Percentiles rank a stretch among this genome's conserved stretches.
These are phyloP conservation scores for Kwoniella sp. DNA, from an alignment of 768 basidiomycete genomes.

Conservation along the genomic window DNA sequence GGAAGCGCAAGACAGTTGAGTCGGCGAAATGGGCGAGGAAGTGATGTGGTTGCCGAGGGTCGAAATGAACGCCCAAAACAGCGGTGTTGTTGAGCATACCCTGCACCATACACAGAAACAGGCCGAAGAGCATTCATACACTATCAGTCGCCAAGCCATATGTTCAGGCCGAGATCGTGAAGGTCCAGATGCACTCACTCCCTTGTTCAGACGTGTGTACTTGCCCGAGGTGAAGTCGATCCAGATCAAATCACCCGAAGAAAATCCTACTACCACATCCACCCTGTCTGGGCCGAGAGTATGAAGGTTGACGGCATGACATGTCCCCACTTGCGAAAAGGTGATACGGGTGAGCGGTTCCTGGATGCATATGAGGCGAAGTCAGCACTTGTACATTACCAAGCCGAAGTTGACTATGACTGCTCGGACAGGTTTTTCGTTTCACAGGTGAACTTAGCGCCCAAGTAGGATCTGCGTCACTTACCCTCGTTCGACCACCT, in stretches of 20 bases:
- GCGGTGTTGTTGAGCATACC: slow-evolving; percentile 53
- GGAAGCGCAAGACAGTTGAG: slow-evolving; percentile 47
- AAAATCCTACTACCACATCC: slow-evolving; percentile 89
- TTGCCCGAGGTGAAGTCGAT: slow-evolving; percentile 64
- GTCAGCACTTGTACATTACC: too few relatives aligned
- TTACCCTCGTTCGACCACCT: slow-evolving; percentile 80
- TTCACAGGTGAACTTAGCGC: slow-evolving; percentile 19
- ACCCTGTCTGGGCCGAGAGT: slow-evolving; percentile 78
- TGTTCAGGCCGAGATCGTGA: too few relatives aligned
- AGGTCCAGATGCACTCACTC: slow-evolving; percentile 48
- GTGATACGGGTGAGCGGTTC: slow-evolving; percentile 83
- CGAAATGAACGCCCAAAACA: slow-evolving; percentile 43
- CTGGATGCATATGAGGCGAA: too few relatives aligned
- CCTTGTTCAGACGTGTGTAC: slow-evolving; percentile 56
- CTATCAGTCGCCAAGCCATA: too few relatives aligned
- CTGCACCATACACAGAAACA: too few relatives aligned
- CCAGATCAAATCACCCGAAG: slow-evolving; percentile 95
- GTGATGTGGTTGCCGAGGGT: slow-evolving; percentile 48
- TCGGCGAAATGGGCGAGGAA: slow-evolving; percentile 47
- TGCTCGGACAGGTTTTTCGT: too few relatives aligned
- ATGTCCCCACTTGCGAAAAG: slow-evolving; percentile 85
- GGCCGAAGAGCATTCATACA: too few relatives aligned
- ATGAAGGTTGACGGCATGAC: slow-evolving; percentile 79
- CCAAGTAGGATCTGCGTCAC: slow-evolving; percentile 31
- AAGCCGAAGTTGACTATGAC: too few relatives aligned